Evolutionary conservation across 352 stramenopile genomes (phyloP), one percentile per base, ranked within the genome.

Genomic region (Globisporangium paroecandrum): DNA sequence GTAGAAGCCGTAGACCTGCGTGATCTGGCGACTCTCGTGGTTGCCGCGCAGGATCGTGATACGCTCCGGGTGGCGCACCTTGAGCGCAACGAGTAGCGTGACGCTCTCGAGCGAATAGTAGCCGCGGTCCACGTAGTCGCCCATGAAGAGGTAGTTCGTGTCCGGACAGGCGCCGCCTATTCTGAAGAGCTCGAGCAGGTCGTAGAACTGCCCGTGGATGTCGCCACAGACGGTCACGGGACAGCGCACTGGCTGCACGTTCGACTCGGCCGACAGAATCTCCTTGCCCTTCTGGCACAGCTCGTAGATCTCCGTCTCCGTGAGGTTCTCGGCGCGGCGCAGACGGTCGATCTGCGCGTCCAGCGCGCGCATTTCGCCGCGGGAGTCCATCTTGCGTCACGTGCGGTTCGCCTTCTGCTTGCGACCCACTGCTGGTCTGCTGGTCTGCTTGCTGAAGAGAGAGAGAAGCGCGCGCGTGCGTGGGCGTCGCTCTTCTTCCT

Each of bases 71-170:
- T 97, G 83, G 55, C 88, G 85, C 66, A 96, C 86, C 70, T 95
- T 96, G 53, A 94, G 81, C 63, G 86, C 88, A 32, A 94, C 82
- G 36, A 97, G 75, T 36, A 97, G 75, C 66, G 83, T 83, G 24
- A 97, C 83, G 57, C 79, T 94, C 74, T 95, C 87, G 38, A 97
- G 76, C 62, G 83, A 93, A 73, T 96, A 95, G 76, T 95, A 95
- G 9, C 89, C 89, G 27, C 89, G 89, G 74, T 97, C 89, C 34
- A 97, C 89, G 61, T 94, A 97, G 76, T 97, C 89, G 38, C 89
- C 89, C 86, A 96, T 94, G 79, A 96, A 96, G 13, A 96, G 77
- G 80, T 96, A 96, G 76, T 96, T 96, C 47, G 89, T 96, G 72
- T 96, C 89, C 27, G 89, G 89, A 66, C 87, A 93, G 22, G 77